A percentile compares a stretch with the other conserved stretches of the same genome.
These are phyloP conservation scores for Lipomyces lipofer DNA, from an alignment of 805 yeast genomes.

Conservation along the genomic window DNA sequence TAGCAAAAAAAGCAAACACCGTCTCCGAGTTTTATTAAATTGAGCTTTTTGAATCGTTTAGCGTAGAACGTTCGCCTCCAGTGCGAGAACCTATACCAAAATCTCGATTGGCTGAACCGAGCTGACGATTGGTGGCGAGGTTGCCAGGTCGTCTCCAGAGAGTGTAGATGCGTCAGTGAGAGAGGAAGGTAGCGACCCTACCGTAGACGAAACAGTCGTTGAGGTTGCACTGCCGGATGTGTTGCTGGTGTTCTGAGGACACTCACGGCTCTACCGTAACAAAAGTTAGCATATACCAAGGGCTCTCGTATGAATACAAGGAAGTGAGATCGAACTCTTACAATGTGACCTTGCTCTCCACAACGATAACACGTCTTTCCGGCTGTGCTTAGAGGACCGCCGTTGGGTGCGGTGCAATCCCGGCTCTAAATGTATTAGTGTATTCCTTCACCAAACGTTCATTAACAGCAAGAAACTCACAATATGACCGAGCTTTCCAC, in stretches of 20 bases:
- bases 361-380: slow-evolving; percentile 68
- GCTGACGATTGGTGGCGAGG: slow-evolving; percentile 27
- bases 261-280: slow-evolving; percentile 20
- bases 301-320: slow-evolving; percentile 40
- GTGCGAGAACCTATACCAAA: not conserved
- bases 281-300: not conserved
- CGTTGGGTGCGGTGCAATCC: slow-evolving; percentile 36
- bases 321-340: too few relatives aligned
- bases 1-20: too few relatives aligned
- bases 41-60: too few relatives aligned
- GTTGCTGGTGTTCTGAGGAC: slow-evolving; percentile 19
- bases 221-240: slow-evolving; percentile 20
- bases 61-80: too few relatives aligned
- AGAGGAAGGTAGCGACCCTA: slow-evolving; percentile 23
- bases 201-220: slow-evolving; percentile 8
- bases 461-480: slow-evolving; percentile 53
- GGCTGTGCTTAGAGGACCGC: slow-evolving; percentile 34
- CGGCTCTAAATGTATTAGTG: slow-evolving; percentile 14
- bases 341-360: slow-evolving; percentile 77
- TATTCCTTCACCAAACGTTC: too few relatives aligned
- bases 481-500: slow-evolving; percentile 85
- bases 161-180: slow-evolving; percentile 28
- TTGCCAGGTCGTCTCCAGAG: slow-evolving; percentile 22
- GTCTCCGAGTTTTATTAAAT: too few relatives aligned
- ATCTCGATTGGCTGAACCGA: slow-evolving; percentile 2